These are phyloP conservation scores for Balakata baccata DNA, from an alignment of 345 rosid genomes.

Conservation along the genomic window DNA sequence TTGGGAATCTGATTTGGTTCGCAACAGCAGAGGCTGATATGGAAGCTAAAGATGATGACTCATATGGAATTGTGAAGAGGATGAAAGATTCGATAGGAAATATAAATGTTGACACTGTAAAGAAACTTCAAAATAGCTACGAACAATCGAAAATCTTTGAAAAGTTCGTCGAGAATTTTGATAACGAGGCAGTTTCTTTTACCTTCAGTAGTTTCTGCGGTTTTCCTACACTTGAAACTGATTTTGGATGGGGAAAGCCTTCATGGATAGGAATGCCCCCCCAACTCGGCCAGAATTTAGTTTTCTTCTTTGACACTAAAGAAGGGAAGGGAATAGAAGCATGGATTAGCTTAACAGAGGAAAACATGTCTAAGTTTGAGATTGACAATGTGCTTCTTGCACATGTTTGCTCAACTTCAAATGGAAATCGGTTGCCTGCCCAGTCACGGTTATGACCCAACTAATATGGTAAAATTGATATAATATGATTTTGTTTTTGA, in stretches of 20 bases:
- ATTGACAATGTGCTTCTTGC: background rate
- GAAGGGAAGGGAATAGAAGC: conserved; percentile 14
- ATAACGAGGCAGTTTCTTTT: background rate
- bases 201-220: conserved; percentile 10
- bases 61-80: background rate
- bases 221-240: conserved; percentile 12
- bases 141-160: background rate
- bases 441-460: too few species aligned
- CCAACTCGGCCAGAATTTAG: background rate
- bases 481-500: too few species aligned
- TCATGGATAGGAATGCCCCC: conserved; percentile 1
- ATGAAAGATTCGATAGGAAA: conserved; percentile 1
- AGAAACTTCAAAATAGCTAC: conserved; percentile 1
- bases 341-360: too few species aligned
- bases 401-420: background rate
- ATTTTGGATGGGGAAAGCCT: conserved; percentile 21
- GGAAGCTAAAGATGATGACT: background rate
- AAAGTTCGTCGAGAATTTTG: background rate
- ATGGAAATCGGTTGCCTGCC: background rate
- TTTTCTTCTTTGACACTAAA: background rate
- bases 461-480: too few species aligned
- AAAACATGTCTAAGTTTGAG: conserved; percentile 13
- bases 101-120: background rate
- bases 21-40: conserved; percentile 2
- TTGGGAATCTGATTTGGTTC: conserved; percentile 29